A percentile compares a stretch with the other conserved stretches of the same genome.
Evolutionary conservation across 495 filamentous ascomycete genomes (phyloP).

Genomic region (Penicillium silybi): DNA sequence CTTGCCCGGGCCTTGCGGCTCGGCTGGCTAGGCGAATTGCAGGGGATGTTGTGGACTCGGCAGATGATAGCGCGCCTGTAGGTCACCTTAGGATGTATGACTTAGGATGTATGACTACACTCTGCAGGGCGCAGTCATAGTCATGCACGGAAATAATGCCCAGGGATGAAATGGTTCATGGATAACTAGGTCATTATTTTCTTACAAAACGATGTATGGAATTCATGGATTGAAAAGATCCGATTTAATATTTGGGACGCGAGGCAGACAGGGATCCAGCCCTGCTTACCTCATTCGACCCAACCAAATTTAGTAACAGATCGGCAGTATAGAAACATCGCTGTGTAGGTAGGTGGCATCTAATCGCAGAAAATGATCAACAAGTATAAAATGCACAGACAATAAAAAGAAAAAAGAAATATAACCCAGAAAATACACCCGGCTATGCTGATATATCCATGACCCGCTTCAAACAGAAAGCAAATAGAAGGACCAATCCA

Average conservation of each 20-base stretch:
- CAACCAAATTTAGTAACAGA: constrained; percentile 13
- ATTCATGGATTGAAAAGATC: neutral
- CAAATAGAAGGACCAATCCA: neutral
- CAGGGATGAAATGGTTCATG: neutral
- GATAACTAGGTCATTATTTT: neutral
- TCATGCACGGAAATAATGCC: neutral
- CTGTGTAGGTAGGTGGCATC: neutral
- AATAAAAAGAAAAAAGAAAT: constrained; percentile 10
- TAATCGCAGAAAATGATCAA: constrained; percentile 8
- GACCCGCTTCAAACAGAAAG: constrained; percentile 1
- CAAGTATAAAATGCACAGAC: constrained; percentile 2
- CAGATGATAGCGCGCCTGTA: neutral
- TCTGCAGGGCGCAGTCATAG: constrained; percentile 10
- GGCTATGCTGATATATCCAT: constrained; percentile 8
- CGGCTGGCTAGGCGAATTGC: constrained; percentile 2
- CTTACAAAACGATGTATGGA: too few relatives aligned
- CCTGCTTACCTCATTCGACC: constrained; percentile 12
- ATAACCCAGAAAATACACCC: neutral
- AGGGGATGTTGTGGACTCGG: neutral
- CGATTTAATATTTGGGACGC: neutral
- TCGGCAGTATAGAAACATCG: constrained; percentile 11
- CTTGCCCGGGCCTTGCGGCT: constrained; percentile 10
- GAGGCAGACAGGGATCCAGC: constrained; percentile 14
- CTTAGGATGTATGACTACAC: constrained; percentile 1
- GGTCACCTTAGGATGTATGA: neutral